These are phyloP conservation scores for Trypanosomatidae sp. DNA, from an alignment of 208 protist genomes.

Conservation along the genomic window DNA sequence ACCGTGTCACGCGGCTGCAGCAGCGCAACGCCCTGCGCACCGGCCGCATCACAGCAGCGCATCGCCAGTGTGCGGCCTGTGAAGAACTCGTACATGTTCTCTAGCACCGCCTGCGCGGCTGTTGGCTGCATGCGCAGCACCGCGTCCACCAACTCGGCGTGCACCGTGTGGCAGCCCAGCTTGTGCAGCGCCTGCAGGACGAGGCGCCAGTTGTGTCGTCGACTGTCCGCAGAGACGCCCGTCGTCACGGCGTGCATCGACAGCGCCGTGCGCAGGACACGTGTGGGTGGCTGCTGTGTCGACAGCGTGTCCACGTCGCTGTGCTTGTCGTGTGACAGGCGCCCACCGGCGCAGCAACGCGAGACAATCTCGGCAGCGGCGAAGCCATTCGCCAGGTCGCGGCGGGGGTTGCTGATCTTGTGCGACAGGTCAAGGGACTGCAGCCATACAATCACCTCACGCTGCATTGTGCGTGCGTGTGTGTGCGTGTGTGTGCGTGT, in stretches of 20 bases:
- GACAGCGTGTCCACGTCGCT: constrained; percentile 6
- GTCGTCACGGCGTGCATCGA: constrained; percentile 77
- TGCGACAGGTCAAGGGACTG: constrained; percentile 89
- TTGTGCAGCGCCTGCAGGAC: constrained; percentile 31
- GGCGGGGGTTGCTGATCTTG: constrained; percentile 79
- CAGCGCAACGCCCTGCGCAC: too few species aligned
- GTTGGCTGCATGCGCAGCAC: constrained; percentile 40
- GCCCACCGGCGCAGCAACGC: constrained; percentile 41
- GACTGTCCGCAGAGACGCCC: constrained; percentile 51
- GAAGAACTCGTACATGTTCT: constrained; percentile 76
- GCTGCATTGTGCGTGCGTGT: constrained; percentile 38
- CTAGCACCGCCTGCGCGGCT: constrained; percentile 38
- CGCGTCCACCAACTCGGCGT: constrained; percentile 30
- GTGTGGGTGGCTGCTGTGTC: background rate
- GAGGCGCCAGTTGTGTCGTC: constrained; percentile 85
- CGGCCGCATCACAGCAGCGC: too few species aligned
- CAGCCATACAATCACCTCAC: constrained; percentile 94
- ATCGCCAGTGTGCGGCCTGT: constrained; percentile 20
- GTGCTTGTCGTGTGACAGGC: constrained; percentile 3
- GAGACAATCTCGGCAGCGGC: constrained; percentile 89
- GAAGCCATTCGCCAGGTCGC: constrained; percentile 93
- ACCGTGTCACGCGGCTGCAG: too few species aligned
- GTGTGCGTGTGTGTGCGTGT: background rate
- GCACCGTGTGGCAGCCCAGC: constrained; percentile 30
- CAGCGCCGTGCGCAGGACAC: constrained; percentile 14